Base-by-base conservation (phyloP, 257 asterid genomes). In the Ballota nigra region DNA sequence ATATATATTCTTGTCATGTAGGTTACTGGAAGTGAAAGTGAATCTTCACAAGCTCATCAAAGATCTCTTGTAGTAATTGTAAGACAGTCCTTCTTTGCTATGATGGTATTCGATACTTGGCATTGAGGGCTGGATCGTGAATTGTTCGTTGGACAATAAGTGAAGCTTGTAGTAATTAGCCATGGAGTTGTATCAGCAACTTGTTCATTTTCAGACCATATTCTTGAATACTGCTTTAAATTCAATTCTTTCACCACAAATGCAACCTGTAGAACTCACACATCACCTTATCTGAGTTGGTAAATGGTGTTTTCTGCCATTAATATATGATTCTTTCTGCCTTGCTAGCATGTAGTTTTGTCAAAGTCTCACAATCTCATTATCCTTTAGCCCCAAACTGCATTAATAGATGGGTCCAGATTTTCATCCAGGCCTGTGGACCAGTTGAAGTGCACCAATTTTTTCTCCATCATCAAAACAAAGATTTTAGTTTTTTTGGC, bases 261-360 rank as follows among this genome's bases (percentile, higher is more conserved):
- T 31, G 36, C 62, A 66, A 33, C n/a, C n/a, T n/a, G n/a, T n/a
- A n/a, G n/a, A n/a, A n/a, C n/a, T n/a, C n/a, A n/a, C 55, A 63
- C 52, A 7, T 41, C 43, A 28, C 43, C 63, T 70, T 66, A 61
- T 75, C 67, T 28, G 70, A 68, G 80, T 69, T 66, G 82, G 69
- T 77, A 73, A 29, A 23, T 38, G 77, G 65, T 73, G 75, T 59
- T 69, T 65, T 77, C 80, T 52, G 77, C 13, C 53, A 80, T 77
- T 64, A 80, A 15, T 57, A 20, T 20, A 8, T 5, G 72, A 66
- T 76, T 68, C 79, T 58, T 70, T 63, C 67, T 23, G 67, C 58
- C 69, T 62, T 45, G 60, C 57, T 36, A 67, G 70, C 63, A 56
- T 41, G 40, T 19, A n/a, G 38, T 33, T 49, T 59, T 55, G 60